Conservation (phyloP, 345 rosid species). For the Isatis tinctoria region DNA sequence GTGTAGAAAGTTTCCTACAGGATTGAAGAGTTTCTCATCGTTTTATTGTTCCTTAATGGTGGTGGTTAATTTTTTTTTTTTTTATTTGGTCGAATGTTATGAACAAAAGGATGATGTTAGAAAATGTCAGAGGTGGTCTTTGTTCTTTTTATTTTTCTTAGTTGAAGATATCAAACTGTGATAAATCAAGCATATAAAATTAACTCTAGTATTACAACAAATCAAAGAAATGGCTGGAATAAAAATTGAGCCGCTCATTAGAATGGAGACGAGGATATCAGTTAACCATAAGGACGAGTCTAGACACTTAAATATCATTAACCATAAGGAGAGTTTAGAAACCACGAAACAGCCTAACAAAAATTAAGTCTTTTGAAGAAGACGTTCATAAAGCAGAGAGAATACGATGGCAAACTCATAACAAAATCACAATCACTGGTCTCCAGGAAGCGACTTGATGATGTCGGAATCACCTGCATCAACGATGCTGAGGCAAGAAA, state of each 20-base stretch:
- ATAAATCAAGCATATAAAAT: neutral
- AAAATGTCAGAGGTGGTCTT: neutral
- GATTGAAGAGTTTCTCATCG: conserved; percentile 4
- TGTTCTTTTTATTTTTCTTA: neutral
- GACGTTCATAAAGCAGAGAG: neutral
- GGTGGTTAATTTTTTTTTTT: neutral
- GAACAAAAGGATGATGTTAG: neutral
- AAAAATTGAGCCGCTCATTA: neutral
- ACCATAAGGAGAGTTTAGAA: neutral
- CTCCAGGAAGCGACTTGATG: conserved; percentile 60
- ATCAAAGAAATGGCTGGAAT: neutral
- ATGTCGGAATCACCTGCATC: conserved; percentile 81
- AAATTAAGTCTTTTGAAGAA: conserved; percentile 9
- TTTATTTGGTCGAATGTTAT: neutral
- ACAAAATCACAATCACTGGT: conserved; percentile 18
- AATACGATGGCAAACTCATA: neutral
- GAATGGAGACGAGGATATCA: neutral
- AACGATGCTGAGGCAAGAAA: conserved; percentile 66
- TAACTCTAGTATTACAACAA: neutral
- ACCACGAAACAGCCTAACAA: neutral
- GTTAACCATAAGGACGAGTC: neutral
- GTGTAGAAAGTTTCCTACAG: conserved; percentile 37
- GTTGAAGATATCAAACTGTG: neutral
- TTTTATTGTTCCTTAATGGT: neutral
- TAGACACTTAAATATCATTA: neutral